phyloP scores from a whole-genome alignment of 164 flowering plant species.

The Echeveria elegans region DNA sequence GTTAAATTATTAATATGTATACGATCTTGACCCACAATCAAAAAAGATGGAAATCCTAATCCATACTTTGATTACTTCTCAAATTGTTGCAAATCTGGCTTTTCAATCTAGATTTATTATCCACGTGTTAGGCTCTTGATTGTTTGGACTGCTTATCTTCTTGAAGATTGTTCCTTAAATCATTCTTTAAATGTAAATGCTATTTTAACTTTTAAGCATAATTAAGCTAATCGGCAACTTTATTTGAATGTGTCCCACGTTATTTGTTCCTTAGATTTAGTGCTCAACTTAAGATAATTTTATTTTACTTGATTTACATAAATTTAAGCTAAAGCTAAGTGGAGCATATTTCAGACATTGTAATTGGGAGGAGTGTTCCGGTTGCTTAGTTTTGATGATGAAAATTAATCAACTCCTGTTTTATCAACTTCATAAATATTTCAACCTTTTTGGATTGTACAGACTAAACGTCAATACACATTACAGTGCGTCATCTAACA shows the following conservation, averaged over 20 bases:
- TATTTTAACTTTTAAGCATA: neutral
- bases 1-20: no score
- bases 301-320: neutral
- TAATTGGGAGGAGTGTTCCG: neutral
- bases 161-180: neutral
- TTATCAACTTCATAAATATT: neutral
- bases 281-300: neutral
- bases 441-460: neutral
- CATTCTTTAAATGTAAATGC: neutral
- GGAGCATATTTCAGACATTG: no score
- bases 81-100: neutral
- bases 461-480: neutral
- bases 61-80: neutral
- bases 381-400: neutral
- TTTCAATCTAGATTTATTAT: neutral
- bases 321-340: neutral
- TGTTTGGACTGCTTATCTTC: neutral
- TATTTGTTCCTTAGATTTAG: neutral
- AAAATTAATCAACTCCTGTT: no score
- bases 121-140: neutral
- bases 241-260: neutral
- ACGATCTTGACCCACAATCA: no score
- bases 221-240: neutral
- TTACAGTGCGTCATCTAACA: neutral
- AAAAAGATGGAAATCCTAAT: no score